phyloP scores from a whole-genome alignment of 108 stramenopile genomes.

The Chaetoceros muelleri region DNA sequence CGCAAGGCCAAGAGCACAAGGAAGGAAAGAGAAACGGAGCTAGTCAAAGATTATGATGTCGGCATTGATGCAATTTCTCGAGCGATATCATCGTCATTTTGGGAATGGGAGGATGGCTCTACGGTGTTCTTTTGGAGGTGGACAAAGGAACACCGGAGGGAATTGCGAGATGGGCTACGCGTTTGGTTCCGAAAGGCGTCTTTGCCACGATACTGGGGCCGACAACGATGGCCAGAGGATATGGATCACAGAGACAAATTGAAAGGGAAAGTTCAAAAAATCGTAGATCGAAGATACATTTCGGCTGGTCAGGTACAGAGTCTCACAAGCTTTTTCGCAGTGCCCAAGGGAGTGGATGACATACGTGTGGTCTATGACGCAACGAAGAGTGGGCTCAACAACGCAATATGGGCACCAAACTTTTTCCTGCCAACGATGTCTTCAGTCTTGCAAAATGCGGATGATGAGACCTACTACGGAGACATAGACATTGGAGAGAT shows the following conservation, averaged over 20 bases:
- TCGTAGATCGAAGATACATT: conserved; percentile 16
- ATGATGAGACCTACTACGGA: conserved; percentile 6
- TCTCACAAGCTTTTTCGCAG: conserved; percentile 23
- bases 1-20: not conserved
- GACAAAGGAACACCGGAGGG: conserved; percentile 3
- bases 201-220: not conserved
- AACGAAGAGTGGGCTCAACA: conserved; percentile 25
- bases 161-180: conserved; percentile 8
- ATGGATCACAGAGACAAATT: not conserved
- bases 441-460: conserved; percentile 3
- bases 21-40: no score
- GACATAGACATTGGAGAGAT: conserved; percentile 32
- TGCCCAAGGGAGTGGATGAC: conserved; percentile 30
- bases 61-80: conserved; percentile 10
- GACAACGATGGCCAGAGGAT: not conserved
- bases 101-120: conserved; percentile 29
- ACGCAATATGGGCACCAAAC: conserved; percentile 22
- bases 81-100: conserved; percentile 9
- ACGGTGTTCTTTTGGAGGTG: conserved; percentile 28
- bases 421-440: conserved; percentile 33
- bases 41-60: not conserved
- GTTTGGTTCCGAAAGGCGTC: not conserved
- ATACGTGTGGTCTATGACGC: conserved; percentile 38
- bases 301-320: not conserved
- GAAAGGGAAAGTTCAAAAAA: conserved; percentile 17